Conservation (phyloP, 2,329 filamentous ascomycete species). For the Akanthomyces muscarius region DNA sequence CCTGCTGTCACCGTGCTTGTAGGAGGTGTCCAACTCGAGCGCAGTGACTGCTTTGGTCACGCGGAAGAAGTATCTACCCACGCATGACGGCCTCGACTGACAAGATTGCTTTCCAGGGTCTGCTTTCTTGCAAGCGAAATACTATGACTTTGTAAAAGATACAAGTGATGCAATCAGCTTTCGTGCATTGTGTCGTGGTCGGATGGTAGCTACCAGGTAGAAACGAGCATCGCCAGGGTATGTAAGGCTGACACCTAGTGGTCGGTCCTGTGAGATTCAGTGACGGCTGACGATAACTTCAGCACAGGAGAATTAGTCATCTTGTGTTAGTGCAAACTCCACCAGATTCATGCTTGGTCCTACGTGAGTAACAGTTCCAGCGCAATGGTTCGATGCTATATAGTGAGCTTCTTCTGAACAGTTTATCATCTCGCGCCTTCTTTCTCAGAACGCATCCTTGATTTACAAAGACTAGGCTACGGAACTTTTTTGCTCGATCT, state of each 20-base stretch:
- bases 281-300: not conserved
- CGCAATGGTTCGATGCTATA: not conserved
- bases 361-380: not conserved
- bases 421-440: not conserved
- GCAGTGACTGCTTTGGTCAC: not conserved
- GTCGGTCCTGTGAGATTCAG: no score
- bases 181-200: not conserved
- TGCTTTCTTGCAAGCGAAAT: not conserved
- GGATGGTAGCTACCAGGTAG: not conserved
- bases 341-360: no score
- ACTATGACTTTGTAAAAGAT: fast-evolving
- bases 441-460: no score
- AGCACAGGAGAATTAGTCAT: not conserved
- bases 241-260: not conserved
- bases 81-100: not conserved
- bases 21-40: not conserved
- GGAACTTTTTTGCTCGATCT: not conserved
- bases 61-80: not conserved
- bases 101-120: not conserved
- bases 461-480: not conserved
- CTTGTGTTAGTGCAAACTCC: no score
- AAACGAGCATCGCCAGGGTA: not conserved
- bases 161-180: not conserved
- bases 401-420: not conserved
- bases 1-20: not conserved